phyloP scores from a whole-genome alignment of 768 basidiomycete genomes.

The Ramaria sp. region DNA sequence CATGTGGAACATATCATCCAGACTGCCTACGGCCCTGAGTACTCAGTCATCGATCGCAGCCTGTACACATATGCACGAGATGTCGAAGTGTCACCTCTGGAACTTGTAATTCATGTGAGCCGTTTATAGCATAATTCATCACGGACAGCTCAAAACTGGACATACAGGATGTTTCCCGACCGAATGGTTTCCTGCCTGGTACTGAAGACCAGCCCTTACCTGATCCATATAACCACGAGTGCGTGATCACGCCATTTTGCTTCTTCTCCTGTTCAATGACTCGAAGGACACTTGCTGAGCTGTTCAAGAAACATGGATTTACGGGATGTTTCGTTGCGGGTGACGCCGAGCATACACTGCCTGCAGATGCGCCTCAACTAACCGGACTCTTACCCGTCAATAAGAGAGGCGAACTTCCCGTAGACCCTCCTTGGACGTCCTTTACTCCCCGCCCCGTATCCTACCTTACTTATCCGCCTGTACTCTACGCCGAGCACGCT shows the following conservation, averaged over 20 bases:
- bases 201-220: background rate
- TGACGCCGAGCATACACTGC: background rate
- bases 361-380: background rate
- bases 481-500: background rate
- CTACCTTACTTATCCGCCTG: constrained; percentile 4
- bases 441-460: background rate
- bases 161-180: background rate
- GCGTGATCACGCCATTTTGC: background rate
- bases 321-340: constrained; percentile 1
- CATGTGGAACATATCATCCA: constrained; percentile 1
- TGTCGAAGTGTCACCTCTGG: constrained; percentile 5
- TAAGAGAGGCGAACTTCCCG: background rate
- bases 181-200: background rate
- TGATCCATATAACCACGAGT: constrained; percentile 4
- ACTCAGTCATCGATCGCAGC: constrained; percentile 10
- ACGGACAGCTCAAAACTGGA: background rate
- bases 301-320: background rate
- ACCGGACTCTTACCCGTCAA: background rate
- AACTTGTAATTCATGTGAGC: constrained; percentile 11
- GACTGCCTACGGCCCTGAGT: constrained; percentile 8
- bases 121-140: constrained; percentile 4
- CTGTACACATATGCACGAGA: constrained; percentile 10
- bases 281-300: background rate
- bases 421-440: background rate
- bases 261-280: background rate